Base-by-base conservation (phyloP, 192 early-diverging fungal species). In the Cetraspora pellucida region DNA sequence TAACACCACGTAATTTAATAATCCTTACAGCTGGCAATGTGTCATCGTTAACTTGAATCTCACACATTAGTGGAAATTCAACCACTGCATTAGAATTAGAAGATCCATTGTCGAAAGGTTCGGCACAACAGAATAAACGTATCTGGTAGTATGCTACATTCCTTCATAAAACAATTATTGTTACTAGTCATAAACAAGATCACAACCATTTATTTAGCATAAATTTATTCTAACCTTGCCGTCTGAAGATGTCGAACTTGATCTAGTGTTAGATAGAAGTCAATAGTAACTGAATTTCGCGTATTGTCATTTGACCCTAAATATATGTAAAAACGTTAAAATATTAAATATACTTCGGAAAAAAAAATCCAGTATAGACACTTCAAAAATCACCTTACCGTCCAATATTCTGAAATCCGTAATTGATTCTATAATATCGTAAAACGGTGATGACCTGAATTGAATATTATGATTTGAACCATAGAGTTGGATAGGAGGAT, bases 11-110 rank as follows among this genome's bases (percentile, higher is more conserved):
- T 37, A 37, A 37, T 37, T 37, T 37, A 37, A 8, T 25, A 77
- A 37, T 54, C 31, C 74, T 75, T 87, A 87, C 83, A 44, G 78
- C 78, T 25, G 77, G 64, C 43, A 87, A 47, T 37, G 80, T 63
- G 16, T 74, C 75, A 10, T 78, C 82, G 76, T 84, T 87, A 28
- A 87, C 81, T 27, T 82, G 81, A 52, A 87, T 78, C 66, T 87
- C 85, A 69, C 85, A 84, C 30, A 81, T 77, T 67, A 66, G 77
- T 13, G 85, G 85, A 79, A 82, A 87, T 72, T 87, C 85, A 72
- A 87, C 80, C 8, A 83, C 31, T 27, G 73, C 66, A 10, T 71
- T 75, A 2, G 60, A 2, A 55, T 17, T 19, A 52, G 14, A 57
- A 37, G 23, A 31, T 2, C 25, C 13, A 17, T 47, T 10, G 23